Evolutionary conservation across 495 filamentous ascomycete species (phyloP), one percentile per base, ranked within the genome.

Genomic region (Aspergillus egyptiacus): DNA sequence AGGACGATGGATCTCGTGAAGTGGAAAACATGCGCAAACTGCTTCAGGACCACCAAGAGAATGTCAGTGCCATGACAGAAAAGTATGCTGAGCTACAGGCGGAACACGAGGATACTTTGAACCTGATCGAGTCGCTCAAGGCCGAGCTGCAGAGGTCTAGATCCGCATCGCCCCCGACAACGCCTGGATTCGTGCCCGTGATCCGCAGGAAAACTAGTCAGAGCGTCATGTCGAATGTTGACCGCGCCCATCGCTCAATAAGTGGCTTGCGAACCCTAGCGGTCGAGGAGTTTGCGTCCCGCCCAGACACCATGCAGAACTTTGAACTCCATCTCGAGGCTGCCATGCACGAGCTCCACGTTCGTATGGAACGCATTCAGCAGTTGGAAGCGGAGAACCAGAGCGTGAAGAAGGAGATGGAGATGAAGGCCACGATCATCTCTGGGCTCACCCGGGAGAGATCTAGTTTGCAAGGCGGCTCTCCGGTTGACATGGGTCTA

Each of bases 171-270:
- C 83, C 84, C 13, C 84, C 89, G 35, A 75, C 77, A 8, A 75
- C 75, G 2, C 83, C 87, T 5, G 64, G 64, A 17, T 67, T 68
- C 55, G 72, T 69, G 48, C 25, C 59, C 5, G 80, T 94, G 43
- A 89, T 97, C 58, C 87, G 90, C 43, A 83, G 91, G 52, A 95
- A 95, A 70, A 95, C 90, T 14, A 95, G 88, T 60, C 91, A 96
- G 64, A 95, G 89, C 46, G 71, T 95, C 38, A 81, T 95, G 66
- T 67, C 65, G 2, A 82, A 85, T 40, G 85, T 93, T 48, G 93
- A 97, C 64, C 85, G 91, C 46, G 90, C 91, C 17, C 90, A 95
- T 55, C 83, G 93, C 25, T 91, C 90, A n/a, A 86, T 96, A 53
- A 86, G 85, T 8, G 86, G 87, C 17, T 78, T 98, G 39, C 84